Evolutionary conservation across 2,329 filamentous ascomycete genomes (phyloP).

Genomic region (Zymoseptoria pseudotritici): DNA sequence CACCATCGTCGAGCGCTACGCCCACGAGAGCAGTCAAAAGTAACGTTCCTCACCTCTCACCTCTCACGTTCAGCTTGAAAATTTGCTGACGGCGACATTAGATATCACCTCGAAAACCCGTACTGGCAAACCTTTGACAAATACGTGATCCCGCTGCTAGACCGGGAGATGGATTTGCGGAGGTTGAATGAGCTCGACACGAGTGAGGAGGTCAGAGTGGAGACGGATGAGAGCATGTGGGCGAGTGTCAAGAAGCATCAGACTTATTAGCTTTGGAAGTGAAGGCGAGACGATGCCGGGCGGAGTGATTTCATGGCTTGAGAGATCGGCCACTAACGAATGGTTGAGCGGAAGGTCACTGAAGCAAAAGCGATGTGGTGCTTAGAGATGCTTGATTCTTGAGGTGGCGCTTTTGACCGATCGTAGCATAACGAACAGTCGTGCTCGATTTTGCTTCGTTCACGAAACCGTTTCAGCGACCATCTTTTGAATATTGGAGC

Average conservation of each 20-base stretch:
- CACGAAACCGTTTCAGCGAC: background rate
- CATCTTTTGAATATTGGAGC: background rate
- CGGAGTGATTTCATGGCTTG: too few species aligned
- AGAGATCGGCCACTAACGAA: background rate
- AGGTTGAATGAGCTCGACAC: slow-evolving; percentile 61
- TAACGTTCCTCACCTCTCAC: slow-evolving; percentile 31
- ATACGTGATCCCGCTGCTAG: slow-evolving; percentile 62
- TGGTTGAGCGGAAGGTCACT: background rate
- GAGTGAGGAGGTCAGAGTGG: slow-evolving; percentile 33
- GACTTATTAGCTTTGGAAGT: slow-evolving; percentile 12
- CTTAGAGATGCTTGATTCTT: background rate
- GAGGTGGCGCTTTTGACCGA: background rate
- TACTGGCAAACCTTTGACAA: slow-evolving; percentile 73
- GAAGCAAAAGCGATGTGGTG: background rate
- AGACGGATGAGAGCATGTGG: slow-evolving; percentile 28
- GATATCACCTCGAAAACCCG: slow-evolving; percentile 50
- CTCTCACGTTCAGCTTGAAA: background rate
- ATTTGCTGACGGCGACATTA: slow-evolving; percentile 13
- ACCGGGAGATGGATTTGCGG: slow-evolving; percentile 61
- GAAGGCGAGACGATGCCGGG: too few species aligned
- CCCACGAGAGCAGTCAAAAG: slow-evolving; percentile 49
- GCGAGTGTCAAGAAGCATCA: slow-evolving; percentile 30
- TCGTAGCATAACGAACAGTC: background rate
- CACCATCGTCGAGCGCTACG: slow-evolving; percentile 68
- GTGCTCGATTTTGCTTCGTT: background rate